Conservation (phyloP, 352 stramenopile species). For the Globisporangium viniferum region DNA sequence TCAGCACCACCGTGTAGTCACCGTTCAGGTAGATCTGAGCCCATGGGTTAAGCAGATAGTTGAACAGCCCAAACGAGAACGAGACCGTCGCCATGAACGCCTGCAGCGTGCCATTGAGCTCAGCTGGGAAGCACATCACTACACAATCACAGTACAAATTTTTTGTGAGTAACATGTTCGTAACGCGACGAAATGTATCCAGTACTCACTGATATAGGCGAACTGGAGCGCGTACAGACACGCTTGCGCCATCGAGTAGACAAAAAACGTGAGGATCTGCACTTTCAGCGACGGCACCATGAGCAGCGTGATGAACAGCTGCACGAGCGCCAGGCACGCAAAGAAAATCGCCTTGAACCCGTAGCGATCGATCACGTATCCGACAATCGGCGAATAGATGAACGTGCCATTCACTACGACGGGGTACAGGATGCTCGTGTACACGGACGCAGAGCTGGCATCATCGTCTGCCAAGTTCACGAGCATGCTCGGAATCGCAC, state of each 20-base stretch:
- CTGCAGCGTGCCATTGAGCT: constrained; percentile 75
- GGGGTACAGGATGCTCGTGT: constrained; percentile 71
- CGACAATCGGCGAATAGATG: constrained; percentile 68
- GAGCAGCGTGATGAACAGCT: constrained; percentile 63
- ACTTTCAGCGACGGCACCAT: constrained; percentile 54
- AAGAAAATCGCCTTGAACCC: constrained; percentile 79
- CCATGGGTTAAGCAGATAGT: constrained; percentile 75
- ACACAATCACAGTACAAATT: not conserved
- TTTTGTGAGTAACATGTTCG: no score
- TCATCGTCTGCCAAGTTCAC: constrained; percentile 33
- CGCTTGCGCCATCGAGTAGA: constrained; percentile 74
- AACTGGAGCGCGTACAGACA: constrained; percentile 82
- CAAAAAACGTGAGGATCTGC: constrained; percentile 65
- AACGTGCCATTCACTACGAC: constrained; percentile 80
- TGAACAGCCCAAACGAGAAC: constrained; percentile 67
- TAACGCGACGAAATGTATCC: no score
- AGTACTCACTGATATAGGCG: constrained; percentile 75
- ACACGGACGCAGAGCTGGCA: constrained; percentile 30
- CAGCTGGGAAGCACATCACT: constrained; percentile 82
- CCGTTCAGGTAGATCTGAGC: constrained; percentile 65
- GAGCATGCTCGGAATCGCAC: constrained; percentile 71
- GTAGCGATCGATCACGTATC: constrained; percentile 74
- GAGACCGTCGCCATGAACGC: constrained; percentile 68
- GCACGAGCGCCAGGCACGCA: constrained; percentile 54
- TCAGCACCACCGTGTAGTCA: constrained; percentile 58